phyloP scores from a whole-genome alignment of 768 basidiomycete genomes.

The Russula abietina region DNA sequence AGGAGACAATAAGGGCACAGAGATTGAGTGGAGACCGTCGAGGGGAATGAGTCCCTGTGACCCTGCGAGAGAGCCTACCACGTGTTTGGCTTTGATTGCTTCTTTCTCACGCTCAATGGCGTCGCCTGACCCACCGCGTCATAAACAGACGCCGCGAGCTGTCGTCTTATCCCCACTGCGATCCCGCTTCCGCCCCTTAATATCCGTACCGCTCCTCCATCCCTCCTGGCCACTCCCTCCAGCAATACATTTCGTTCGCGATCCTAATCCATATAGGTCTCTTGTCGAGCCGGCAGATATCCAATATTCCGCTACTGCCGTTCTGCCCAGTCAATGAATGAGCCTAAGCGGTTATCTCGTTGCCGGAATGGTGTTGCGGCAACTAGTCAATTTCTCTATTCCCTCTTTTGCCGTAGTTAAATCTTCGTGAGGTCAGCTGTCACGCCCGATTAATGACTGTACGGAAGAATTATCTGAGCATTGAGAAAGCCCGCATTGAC shows the following conservation, averaged over 20 bases:
- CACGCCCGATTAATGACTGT: background rate
- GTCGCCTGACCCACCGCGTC: constrained; percentile 18
- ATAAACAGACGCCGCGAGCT: constrained; percentile 3
- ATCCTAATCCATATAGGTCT: background rate
- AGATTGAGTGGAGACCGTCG: constrained; percentile 20
- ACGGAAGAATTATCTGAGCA: background rate
- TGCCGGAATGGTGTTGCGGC: background rate
- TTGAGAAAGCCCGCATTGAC: background rate
- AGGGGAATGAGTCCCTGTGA: constrained; percentile 16
- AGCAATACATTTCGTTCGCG: background rate
- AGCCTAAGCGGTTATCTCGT: background rate
- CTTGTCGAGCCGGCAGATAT: background rate
- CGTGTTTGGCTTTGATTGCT: constrained; percentile 26
- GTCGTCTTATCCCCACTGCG: constrained; percentile 14
- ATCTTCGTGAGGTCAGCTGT: background rate
- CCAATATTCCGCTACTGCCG: background rate
- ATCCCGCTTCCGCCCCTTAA: constrained; percentile 12
- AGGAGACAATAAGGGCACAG: constrained; percentile 15
- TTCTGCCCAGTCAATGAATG: background rate
- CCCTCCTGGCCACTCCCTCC: background rate
- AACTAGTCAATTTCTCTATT: background rate
- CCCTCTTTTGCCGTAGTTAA: background rate
- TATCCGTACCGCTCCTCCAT: constrained; percentile 2
- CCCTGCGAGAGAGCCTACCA: constrained; percentile 15
- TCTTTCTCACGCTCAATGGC: constrained; percentile 18